Conservation (phyloP, 192 early-diverging fungal genomes). For the Backusella morwellensis region DNA sequence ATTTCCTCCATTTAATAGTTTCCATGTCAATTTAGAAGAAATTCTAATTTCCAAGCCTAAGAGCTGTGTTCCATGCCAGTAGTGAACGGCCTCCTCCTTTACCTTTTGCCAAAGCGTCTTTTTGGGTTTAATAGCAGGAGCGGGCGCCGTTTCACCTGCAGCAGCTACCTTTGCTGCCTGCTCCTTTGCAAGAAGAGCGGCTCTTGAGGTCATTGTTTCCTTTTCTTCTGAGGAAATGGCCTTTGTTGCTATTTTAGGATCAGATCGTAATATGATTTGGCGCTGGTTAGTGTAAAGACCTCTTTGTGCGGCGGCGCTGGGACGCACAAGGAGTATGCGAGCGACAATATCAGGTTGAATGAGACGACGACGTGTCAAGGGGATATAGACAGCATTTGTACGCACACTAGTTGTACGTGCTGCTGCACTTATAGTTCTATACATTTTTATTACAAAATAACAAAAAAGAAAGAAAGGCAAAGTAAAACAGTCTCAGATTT, state of each 20-base stretch:
- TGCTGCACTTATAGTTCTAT: not conserved
- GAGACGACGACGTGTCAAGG: not conserved
- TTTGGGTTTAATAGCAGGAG: slow-evolving; percentile 37
- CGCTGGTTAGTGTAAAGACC: slow-evolving; percentile 1
- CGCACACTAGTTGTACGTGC: not conserved
- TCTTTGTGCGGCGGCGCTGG: not conserved
- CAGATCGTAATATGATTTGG: slow-evolving; percentile 1
- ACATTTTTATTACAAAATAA: not conserved
- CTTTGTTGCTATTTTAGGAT: not conserved
- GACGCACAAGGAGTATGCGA: slow-evolving; percentile 2
- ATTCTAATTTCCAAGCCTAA: slow-evolving; percentile 86
- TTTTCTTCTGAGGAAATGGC: slow-evolving; percentile 35
- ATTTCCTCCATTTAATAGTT: slow-evolving; percentile 70
- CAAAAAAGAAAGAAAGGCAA: not conserved
- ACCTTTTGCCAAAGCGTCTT: slow-evolving; percentile 71
- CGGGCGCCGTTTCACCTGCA: not conserved
- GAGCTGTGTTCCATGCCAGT: slow-evolving; percentile 92
- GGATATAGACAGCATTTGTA: not conserved
- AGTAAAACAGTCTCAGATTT: not conserved
- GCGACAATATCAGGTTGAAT: not conserved
- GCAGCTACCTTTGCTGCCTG: slow-evolving; percentile 8
- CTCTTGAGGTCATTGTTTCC: slow-evolving; percentile 37
- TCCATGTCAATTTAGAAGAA: slow-evolving; percentile 72
- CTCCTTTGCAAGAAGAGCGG: slow-evolving; percentile 35
- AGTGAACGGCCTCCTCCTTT: slow-evolving; percentile 87